These are phyloP conservation scores for Metschnikowia hibisci DNA, from an alignment of 805 yeast species.

Conservation along the genomic window DNA sequence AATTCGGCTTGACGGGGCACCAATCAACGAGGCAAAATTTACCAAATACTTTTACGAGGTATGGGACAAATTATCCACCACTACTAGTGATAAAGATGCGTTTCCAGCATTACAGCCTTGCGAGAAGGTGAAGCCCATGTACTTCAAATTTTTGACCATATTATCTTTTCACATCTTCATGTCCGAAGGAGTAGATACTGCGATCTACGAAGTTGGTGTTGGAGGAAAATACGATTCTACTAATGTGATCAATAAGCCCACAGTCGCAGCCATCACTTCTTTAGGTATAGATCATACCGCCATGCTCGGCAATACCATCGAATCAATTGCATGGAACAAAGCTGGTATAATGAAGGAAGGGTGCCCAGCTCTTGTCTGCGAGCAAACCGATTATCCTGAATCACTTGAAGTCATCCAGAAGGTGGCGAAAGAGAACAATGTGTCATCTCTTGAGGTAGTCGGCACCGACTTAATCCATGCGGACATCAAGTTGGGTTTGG, in stretches of 20 bases:
- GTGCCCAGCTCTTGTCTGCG: conserved; percentile 62
- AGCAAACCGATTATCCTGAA: conserved; percentile 48
- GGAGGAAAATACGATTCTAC: conserved; percentile 99
- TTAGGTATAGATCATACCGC: conserved; percentile 90
- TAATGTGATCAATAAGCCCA: conserved; percentile 73
- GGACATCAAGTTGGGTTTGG: conserved; percentile 59
- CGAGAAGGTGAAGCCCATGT: conserved; percentile 77
- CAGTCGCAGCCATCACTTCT: conserved; percentile 79
- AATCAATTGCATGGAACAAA: conserved; percentile 93
- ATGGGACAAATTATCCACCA: conserved; percentile 71
- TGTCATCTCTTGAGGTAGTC: conserved; percentile 47
- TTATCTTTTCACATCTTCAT: conserved; percentile 87
- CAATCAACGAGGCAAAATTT: conserved; percentile 73
- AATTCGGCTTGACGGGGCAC: conserved; percentile 80
- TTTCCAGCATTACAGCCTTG: conserved; percentile 70
- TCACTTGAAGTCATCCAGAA: conserved; percentile 54
- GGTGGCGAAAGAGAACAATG: conserved; percentile 64
- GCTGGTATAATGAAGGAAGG: conserved; percentile 82
- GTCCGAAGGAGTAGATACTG: conserved; percentile 86
- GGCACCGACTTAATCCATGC: conserved; percentile 37
- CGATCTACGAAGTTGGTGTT: conserved; percentile 95
- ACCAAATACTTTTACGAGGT: conserved; percentile 90
- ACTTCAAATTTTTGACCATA: conserved; percentile 85
- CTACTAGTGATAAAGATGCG: conserved; percentile 49
- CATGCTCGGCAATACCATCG: conserved; percentile 82